Evolutionary conservation across 164 flowering plant genomes (phyloP), one percentile per base, ranked within the genome.

Genomic region (Vitis labrusca): DNA sequence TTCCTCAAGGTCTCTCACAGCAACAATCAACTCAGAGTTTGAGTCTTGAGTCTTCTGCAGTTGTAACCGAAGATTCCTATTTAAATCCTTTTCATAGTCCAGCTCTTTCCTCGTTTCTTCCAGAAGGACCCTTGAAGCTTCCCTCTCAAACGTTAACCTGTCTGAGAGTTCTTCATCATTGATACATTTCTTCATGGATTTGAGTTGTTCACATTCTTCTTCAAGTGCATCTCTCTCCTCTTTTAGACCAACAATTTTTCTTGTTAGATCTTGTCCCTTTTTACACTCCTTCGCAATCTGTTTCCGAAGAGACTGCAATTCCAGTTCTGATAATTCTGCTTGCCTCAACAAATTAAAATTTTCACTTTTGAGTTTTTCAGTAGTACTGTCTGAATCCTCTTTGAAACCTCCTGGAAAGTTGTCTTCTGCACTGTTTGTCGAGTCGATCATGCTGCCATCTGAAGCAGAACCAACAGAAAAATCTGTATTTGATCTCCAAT

Each of bases 31-130:
- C 68, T 81, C 78, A 37, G 81, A 71, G 61, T 81, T 81, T 17
- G 84, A 79, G 48, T 79, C 82, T 62, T 79, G 77, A 69, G 83
- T 74, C 68, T 71, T 84, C 56, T 79, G 75, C 59, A 84, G 78
- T 53, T 84, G 83, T 73, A 80, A 65, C 63, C 70, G 74, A 65
- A 84, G 75, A 73, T 75, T 71, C 48, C 60, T 29, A 10, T 72
- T 81, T 53, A 67, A 19, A 12, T 81, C 64, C 70, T 77, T 81
- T 68, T 84, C 81, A 60, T 71, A 57, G 54, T 51, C 62, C 30
- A 84, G 78, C 64, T 84, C 86, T 61, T 79, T 55, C 60, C 63
- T 73, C 37, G 75, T 60, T 58, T 71, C 83, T 59, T 78, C 79
- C 53, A 73, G 17, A 64, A 72, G 71, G 62, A 29, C 30, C 27